Percentiles rank a stretch among this genome's conserved stretches.
phyloP scores from a whole-genome alignment of 23 red algal genomes.

The Cyanidiococcus yangmingshanensis region DNA sequence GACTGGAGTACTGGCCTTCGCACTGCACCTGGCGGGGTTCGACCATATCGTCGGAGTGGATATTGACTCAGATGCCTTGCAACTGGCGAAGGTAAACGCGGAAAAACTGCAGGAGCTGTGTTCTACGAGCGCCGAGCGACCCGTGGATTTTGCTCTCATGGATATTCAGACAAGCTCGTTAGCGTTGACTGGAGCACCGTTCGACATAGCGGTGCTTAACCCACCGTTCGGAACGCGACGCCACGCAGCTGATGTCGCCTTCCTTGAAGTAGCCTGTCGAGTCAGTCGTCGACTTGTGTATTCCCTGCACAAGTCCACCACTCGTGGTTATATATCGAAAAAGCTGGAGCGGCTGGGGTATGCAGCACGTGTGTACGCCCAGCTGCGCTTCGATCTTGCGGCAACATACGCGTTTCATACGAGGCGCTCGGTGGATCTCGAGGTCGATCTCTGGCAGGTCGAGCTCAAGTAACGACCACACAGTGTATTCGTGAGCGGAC shows the following conservation, averaged over 20 bases:
- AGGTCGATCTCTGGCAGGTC: slow-evolving; percentile 73
- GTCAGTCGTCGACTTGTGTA: slow-evolving; percentile 36
- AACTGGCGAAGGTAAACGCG: slow-evolving; percentile 27
- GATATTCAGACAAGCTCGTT: neutral
- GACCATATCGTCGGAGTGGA: slow-evolving; percentile 49
- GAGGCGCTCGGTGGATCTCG: slow-evolving; percentile 32
- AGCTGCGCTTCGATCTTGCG: slow-evolving; percentile 66
- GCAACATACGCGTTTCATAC: slow-evolving; percentile 59
- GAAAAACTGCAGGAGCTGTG: neutral
- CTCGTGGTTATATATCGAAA: slow-evolving; percentile 38
- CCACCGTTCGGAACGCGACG: slow-evolving; percentile 91
- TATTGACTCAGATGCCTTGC: slow-evolving; percentile 50
- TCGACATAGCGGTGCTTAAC: slow-evolving; percentile 79
- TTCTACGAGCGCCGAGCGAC: neutral
- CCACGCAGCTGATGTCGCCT: slow-evolving; percentile 53
- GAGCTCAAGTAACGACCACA: neutral
- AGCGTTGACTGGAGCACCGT: neutral
- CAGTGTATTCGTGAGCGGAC: no score
- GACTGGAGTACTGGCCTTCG: slow-evolving; percentile 56
- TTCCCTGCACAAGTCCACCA: slow-evolving; percentile 88
- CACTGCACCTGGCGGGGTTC: slow-evolving; percentile 18
- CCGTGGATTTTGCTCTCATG: neutral
- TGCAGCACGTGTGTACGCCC: slow-evolving; percentile 40
- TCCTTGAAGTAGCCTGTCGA: slow-evolving; percentile 38
- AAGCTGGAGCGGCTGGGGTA: slow-evolving; percentile 25